Conservation (phyloP, 2,329 filamentous ascomycete species). For the Trichoderma sp. region DNA sequence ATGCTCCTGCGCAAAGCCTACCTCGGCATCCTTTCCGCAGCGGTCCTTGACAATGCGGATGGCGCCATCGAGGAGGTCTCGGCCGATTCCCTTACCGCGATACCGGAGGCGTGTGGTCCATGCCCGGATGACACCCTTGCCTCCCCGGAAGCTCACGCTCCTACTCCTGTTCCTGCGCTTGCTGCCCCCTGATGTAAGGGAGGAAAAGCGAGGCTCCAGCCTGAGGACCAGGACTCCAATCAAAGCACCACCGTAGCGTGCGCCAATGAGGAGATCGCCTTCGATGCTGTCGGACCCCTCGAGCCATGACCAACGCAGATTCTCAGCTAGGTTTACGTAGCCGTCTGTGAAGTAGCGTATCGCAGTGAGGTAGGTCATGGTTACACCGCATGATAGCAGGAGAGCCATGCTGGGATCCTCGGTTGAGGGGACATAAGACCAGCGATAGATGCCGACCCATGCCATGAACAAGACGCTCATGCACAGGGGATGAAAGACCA, state of each 20-base stretch:
- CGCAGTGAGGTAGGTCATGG: constrained; percentile 61
- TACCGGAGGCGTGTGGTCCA: constrained; percentile 76
- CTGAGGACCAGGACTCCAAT: constrained; percentile 70
- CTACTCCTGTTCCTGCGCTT: constrained; percentile 40
- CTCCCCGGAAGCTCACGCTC: constrained; percentile 48
- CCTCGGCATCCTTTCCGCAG: constrained; percentile 63
- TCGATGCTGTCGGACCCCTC: constrained; percentile 39
- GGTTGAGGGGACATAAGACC: constrained; percentile 43
- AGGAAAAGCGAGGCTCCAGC: constrained; percentile 47
- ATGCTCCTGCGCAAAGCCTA: constrained; percentile 74
- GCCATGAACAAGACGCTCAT: constrained; percentile 46
- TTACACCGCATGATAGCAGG: constrained; percentile 57
- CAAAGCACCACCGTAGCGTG: constrained; percentile 64
- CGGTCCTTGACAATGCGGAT: constrained; percentile 64
- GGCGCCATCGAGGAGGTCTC: constrained; percentile 69
- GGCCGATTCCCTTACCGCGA: constrained; percentile 68
- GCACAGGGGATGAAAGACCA: constrained; percentile 62
- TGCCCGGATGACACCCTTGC: constrained; percentile 69
- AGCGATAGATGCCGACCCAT: constrained; percentile 45
- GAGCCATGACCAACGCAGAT: constrained; percentile 61
- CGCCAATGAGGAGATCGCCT: constrained; percentile 61
- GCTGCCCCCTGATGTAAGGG: constrained; percentile 26
- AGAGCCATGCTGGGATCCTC: constrained; percentile 53
- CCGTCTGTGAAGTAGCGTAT: constrained; percentile 58
- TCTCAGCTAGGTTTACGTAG: constrained; percentile 63